Evolutionary conservation across 225 moss, liverwort and hornwort genomes (phyloP).

Genomic region (Lunularia cruciata): DNA sequence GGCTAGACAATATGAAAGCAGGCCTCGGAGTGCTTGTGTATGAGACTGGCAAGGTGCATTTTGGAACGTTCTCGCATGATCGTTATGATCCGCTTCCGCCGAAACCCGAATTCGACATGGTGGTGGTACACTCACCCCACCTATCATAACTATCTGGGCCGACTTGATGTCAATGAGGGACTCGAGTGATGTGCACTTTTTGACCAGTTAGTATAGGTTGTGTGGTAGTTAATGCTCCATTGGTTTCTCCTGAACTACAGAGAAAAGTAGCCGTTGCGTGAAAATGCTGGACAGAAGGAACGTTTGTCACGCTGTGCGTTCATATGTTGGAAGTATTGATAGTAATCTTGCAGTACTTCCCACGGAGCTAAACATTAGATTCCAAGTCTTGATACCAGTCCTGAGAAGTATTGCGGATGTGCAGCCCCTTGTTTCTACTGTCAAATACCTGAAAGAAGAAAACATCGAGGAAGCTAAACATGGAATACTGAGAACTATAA

Average conservation of each 20-base stretch:
- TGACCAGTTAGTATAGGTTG: no score
- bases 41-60: slow-evolving; percentile 48
- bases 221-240: no score
- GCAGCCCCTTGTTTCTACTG: slow-evolving; percentile 43
- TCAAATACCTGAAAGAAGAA: slow-evolving; percentile 27
- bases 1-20: slow-evolving; percentile 44
- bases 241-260: no score
- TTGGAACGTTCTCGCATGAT: slow-evolving; percentile 50
- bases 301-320: no score
- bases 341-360: no score
- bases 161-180: background rate
- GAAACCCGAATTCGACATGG: slow-evolving; percentile 24
- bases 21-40: slow-evolving; percentile 46
- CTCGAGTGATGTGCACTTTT: background rate
- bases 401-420: background rate
- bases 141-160: background rate
- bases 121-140: slow-evolving; percentile 41
- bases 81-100: slow-evolving; percentile 34
- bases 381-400: no score
- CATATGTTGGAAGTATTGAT: no score
- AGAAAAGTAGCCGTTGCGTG: no score
- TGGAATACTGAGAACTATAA: slow-evolving; percentile 42
- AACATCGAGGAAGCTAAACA: slow-evolving; percentile 33
- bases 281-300: no score
- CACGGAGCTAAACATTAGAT: no score